Percentiles rank a stretch among this genome's conserved stretches.
Evolutionary conservation across 495 filamentous ascomycete genomes (phyloP).

Genomic region (Cenococcum geophilum): DNA sequence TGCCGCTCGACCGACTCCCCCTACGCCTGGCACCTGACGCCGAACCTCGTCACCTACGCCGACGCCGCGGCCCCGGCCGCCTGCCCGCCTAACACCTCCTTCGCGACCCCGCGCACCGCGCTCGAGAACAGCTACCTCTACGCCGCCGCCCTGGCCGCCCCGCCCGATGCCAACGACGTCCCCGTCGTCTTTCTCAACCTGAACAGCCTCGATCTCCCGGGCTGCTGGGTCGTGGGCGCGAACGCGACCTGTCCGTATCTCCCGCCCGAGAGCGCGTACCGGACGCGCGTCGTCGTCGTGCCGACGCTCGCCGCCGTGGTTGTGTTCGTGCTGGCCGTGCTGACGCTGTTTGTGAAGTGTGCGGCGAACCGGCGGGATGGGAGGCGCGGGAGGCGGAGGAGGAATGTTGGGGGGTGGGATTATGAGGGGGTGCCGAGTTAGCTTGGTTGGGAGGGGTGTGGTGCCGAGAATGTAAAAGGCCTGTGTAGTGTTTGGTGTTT

Average conservation of each 20-base stretch:
- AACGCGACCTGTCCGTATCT: constrained; percentile 52
- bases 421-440: constrained; percentile 58
- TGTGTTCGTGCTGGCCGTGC: constrained; percentile 50
- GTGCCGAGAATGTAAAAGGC: too few species aligned
- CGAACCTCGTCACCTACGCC: constrained; percentile 22
- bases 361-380: constrained; percentile 52
- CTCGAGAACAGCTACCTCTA: constrained; percentile 56
- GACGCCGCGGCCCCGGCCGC: constrained; percentile 39
- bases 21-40: not conserved
- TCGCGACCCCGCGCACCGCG: constrained; percentile 52
- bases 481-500: too few species aligned
- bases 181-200: constrained; percentile 50
- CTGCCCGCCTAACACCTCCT: constrained; percentile 39
- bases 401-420: constrained; percentile 53
- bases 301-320: constrained; percentile 55
- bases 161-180: not conserved
- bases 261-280: constrained; percentile 37
- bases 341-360: constrained; percentile 60
- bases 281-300: constrained; percentile 49
- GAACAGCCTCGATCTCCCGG: constrained; percentile 49
- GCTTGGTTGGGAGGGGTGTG: constrained; percentile 4
- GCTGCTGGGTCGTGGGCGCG: constrained; percentile 55
- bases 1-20: constrained; percentile 44
- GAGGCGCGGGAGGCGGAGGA: constrained; percentile 47
- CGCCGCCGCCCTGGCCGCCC: constrained; percentile 2